phyloP scores from a whole-genome alignment of 1,139 yeast species.

The Geotrichum candidum region DNA sequence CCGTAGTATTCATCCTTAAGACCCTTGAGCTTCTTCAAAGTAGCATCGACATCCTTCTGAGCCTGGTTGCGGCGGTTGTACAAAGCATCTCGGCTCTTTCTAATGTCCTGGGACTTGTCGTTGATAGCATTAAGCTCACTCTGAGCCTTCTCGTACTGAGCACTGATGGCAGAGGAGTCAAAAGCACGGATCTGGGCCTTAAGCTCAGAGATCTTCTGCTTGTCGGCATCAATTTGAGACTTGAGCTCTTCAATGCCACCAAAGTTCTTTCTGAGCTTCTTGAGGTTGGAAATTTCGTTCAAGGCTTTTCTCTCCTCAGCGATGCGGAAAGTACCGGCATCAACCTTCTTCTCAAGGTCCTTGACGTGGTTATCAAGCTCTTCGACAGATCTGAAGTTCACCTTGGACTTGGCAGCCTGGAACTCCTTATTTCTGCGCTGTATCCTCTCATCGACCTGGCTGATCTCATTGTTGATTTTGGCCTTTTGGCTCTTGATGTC shows the following conservation, averaged over 20 bases:
- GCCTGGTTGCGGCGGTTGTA: constrained; percentile 63
- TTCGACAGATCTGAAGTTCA: constrained; percentile 61
- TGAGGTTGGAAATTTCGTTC: constrained; percentile 78
- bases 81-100: constrained; percentile 59
- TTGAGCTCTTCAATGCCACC: constrained; percentile 69
- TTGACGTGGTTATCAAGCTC: constrained; percentile 57
- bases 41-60: constrained; percentile 63
- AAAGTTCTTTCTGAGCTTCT: constrained; percentile 78
- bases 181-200: constrained; percentile 59
- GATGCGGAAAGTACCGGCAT: constrained; percentile 77
- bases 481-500: constrained; percentile 66
- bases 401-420: constrained; percentile 61
- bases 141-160: constrained; percentile 51
- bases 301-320: constrained; percentile 87
- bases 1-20: constrained; percentile 38
- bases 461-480: constrained; percentile 64
- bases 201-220: constrained; percentile 66
- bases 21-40: constrained; percentile 55
- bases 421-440: constrained; percentile 76
- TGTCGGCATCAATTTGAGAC: constrained; percentile 73
- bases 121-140: constrained; percentile 56
- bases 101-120: constrained; percentile 55
- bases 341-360: constrained; percentile 58
- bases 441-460: constrained; percentile 60
- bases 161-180: constrained; percentile 57